phyloP scores from a whole-genome alignment of 805 yeast species.

The Cyberlindnera saturnus region DNA sequence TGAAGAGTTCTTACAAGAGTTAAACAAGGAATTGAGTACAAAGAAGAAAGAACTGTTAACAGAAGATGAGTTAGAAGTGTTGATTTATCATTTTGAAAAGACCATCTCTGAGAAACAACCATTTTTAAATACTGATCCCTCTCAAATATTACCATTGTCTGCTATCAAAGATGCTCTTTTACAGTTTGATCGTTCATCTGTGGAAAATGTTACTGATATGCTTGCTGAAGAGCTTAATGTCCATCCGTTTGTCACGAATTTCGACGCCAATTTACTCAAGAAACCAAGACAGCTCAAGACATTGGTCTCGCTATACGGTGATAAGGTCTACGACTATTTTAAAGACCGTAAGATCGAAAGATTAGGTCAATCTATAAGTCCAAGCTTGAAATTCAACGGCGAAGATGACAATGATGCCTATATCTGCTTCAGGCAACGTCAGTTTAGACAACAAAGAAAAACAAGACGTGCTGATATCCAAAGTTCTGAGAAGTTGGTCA shows the following conservation, averaged over 20 bases:
- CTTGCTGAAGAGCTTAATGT: slow-evolving; percentile 51
- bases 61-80: slow-evolving; percentile 81
- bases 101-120: slow-evolving; percentile 81
- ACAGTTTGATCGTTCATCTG: slow-evolving; percentile 39
- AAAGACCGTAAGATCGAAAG: slow-evolving; percentile 62
- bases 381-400: slow-evolving; percentile 70
- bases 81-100: slow-evolving; percentile 69
- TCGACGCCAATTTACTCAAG: slow-evolving; percentile 36
- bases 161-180: slow-evolving; percentile 56
- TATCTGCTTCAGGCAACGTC: slow-evolving; percentile 92
- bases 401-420: slow-evolving; percentile 94
- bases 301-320: slow-evolving; percentile 57
- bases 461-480: slow-evolving; percentile 92
- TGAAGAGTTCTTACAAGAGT: slow-evolving; percentile 51
- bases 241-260: slow-evolving; percentile 52
- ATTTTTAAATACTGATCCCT: slow-evolving; percentile 78
- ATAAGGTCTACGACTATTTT: slow-evolving; percentile 75
- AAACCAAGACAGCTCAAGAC: slow-evolving; percentile 39
- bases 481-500: slow-evolving; percentile 76
- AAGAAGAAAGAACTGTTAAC: slow-evolving; percentile 34
- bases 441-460: slow-evolving; percentile 90
- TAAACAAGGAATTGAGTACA: slow-evolving; percentile 28
- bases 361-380: slow-evolving; percentile 65
- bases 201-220: slow-evolving; percentile 50
- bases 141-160: slow-evolving; percentile 60